Base-by-base conservation (phyloP, 257 asterid genomes). In the Galeopsis tetrahit region DNA sequence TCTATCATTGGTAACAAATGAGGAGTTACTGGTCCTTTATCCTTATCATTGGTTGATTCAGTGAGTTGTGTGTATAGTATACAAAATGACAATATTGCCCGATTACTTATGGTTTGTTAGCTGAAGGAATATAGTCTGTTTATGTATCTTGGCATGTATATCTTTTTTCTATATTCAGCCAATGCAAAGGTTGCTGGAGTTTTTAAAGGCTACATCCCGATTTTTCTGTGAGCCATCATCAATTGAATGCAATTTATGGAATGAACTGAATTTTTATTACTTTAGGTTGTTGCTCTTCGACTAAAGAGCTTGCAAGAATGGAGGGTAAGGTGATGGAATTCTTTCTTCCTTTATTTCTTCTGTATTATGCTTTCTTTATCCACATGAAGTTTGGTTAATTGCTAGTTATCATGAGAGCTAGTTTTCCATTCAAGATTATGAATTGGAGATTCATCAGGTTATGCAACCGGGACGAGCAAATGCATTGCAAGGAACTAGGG, bases 51-150 rank as follows among this genome's bases (percentile, higher is more conserved):
- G 74, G 72, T 75, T 75, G 70, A 73, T 72, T 78, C 13, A 10
- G 51, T 78, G 74, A 73, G 63, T 70, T 76, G 72, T 76, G 74
- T 71, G 77, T 69, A 70, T 70, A 76, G 84, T 63, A 71, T 72
- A 80, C 76, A 62, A 80, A 70, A 63, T 59, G 75, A 75, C 70
- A 42, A 72, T 52, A 51, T 56, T 70, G 68, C 38, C 52, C 71
- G 21, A 43, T 49, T 65, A 61, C 66, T 53, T 67, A 35, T 80
- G 75, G 75, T 71, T 43, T 75, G 77, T 66, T 65, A 75, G 75
- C 77, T 39, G 48, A 51, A 58, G 68, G 72, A 56, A 51, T 70
- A 75, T 59, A 53, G 74, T 69, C 74, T 46, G 40, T 66, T 80
- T 65, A 61, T 71, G 77, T 66, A 66, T 70, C 51, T 2, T 75